A percentile compares a stretch with the other conserved stretches of the same genome.
Conservation (phyloP, 352 stramenopile species). For the Globisporangium echinulatum region DNA sequence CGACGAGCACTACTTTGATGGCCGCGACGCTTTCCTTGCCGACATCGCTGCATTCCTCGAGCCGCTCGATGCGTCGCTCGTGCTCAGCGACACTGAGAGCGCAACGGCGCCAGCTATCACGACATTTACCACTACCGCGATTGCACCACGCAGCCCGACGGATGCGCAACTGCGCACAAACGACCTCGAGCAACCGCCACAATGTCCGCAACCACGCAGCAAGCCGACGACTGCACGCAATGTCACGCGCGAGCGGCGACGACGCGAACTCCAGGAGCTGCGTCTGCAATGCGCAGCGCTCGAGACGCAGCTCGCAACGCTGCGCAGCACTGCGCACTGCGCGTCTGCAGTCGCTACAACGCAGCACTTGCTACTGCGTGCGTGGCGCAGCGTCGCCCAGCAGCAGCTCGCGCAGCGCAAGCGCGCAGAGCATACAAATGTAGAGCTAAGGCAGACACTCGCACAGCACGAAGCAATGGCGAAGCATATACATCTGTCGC, state of each 20-base stretch:
- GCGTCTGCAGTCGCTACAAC: neutral
- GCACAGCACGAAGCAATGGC: neutral
- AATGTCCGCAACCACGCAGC: too few relatives aligned
- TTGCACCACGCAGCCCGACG: too few relatives aligned
- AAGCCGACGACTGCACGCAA: neutral
- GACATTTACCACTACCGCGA: too few relatives aligned
- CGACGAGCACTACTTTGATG: too few relatives aligned
- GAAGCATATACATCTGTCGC: too few relatives aligned
- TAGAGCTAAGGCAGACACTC: neutral
- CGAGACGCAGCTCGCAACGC: neutral
- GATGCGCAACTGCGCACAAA: too few relatives aligned
- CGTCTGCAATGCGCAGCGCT: slow-evolving; percentile 1
- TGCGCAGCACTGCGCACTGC: neutral
- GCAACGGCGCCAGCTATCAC: too few relatives aligned
- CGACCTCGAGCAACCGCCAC: too few relatives aligned
- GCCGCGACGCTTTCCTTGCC: too few relatives aligned
- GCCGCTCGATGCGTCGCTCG: too few relatives aligned
- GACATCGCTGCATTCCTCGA: too few relatives aligned
- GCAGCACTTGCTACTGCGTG: neutral
- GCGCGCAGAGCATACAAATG: neutral
- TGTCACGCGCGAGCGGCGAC: slow-evolving; percentile 1
- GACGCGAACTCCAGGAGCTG: slow-evolving; percentile 1
- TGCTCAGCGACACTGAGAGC: too few relatives aligned
- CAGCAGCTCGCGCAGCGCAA: neutral
- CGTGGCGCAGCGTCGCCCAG: neutral